Base-by-base conservation (phyloP, 202 grass and related monocot species). In the Cymbopogon flexuosus region DNA sequence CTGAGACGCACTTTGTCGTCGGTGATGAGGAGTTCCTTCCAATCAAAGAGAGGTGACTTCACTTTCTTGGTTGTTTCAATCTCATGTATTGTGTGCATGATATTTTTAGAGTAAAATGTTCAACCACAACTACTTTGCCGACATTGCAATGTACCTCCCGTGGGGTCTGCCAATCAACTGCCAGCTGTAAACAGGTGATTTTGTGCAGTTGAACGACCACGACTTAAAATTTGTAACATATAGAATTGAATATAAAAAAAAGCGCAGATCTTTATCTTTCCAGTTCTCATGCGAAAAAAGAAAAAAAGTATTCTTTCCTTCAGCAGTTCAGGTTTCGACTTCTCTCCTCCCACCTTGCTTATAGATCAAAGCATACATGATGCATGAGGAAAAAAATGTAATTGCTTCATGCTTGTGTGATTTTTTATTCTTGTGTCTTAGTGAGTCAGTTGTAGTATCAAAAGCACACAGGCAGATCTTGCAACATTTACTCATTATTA, bases 21-120 rank as follows among this genome's bases (percentile, higher is more conserved):
- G 86, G 92, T 57, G 92, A 97, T 21, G 90, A 97, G 82, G 95
- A 97, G 73, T 93, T 89, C 59, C 88, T 97, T 73, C 90, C 92
- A 4, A 91, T 94, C 27, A 89, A 87, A 87, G 92, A 92, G 78
- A 97, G 86, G 95, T 97, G 81, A 69, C 5, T 68, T 83, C n/a
- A 33, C 3, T 75, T n/a, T 78, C 21, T 81, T 59, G 10, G 49
- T 76, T 18, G 10, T 75, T 47, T 47, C 16, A 61, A 30, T 29
- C 27, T 61, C 4, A 61, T 61, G 54, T 57, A 58, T 3, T 65
- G 39, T 24, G 40, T 19, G 4, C 15, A 49, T 49, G 46, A 49
- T 49, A 45, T 45, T 5, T 47, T 6, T 22, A 35, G 5, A 52
- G 31, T 71, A 64, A 70, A 63, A 36, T 83, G 13, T 22, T 36